Evolutionary conservation across 2,329 filamentous ascomycete species (phyloP).

Genomic region (Hypoxylon sp.): DNA sequence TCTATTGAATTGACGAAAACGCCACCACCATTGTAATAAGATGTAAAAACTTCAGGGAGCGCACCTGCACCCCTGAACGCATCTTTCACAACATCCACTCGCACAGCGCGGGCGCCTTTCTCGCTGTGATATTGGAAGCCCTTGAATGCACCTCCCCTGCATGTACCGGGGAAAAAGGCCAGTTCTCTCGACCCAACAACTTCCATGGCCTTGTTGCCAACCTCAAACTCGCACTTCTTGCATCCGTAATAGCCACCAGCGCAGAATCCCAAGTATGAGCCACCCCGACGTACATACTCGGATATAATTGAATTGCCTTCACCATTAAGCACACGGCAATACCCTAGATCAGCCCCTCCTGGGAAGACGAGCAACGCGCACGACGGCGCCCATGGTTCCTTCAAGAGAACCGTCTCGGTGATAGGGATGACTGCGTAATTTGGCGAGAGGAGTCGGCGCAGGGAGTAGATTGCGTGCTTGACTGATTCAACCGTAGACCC

Average conservation of each 20-base stretch:
- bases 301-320: constrained; percentile 86
- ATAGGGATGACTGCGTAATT: constrained; percentile 95
- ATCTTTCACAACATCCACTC: constrained; percentile 74
- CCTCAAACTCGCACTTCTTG: constrained; percentile 89
- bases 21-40: constrained; percentile 95
- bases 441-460: constrained; percentile 87
- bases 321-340: constrained; percentile 90
- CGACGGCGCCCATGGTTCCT: constrained; percentile 90
- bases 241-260: constrained; percentile 94
- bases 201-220: constrained; percentile 83
- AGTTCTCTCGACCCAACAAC: constrained; percentile 89
- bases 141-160: constrained; percentile 86
- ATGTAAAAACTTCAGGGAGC: constrained; percentile 74
- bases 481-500: constrained; percentile 92
- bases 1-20: constrained; percentile 84
- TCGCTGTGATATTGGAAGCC: constrained; percentile 95
- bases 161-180: constrained; percentile 88
- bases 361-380: constrained; percentile 93
- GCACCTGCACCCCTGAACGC: constrained; percentile 65
- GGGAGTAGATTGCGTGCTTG: constrained; percentile 87
- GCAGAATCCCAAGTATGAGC: constrained; percentile 90
- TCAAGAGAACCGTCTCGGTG: constrained; percentile 81
- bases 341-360: constrained; percentile 93
- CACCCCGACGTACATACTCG: constrained; percentile 88
- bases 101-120: constrained; percentile 80